These are phyloP conservation scores for Lactarius pseudohatsudake DNA, from an alignment of 768 basidiomycete species.

Conservation along the genomic window DNA sequence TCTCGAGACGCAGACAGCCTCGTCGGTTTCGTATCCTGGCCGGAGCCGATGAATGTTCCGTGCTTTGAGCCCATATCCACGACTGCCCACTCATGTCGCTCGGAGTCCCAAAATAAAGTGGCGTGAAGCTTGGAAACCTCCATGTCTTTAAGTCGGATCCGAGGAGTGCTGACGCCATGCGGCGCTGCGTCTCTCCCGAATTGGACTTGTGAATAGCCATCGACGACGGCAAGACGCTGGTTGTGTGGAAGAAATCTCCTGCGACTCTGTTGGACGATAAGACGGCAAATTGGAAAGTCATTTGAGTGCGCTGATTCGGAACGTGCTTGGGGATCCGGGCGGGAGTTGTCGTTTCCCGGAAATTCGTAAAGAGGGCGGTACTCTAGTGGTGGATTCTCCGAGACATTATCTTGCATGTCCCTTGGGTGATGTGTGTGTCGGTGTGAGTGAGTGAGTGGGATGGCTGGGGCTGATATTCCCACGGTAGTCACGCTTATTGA, in stretches of 20 bases:
- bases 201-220: constrained; percentile 63
- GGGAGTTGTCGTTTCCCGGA: constrained; percentile 43
- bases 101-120: constrained; percentile 67
- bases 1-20: constrained; percentile 58
- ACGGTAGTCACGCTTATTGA: constrained; percentile 10
- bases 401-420: constrained; percentile 30
- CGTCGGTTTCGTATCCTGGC: constrained; percentile 26
- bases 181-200: constrained; percentile 69
- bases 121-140: constrained; percentile 81
- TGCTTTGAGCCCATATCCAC: constrained; percentile 88
- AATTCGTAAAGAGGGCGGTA: constrained; percentile 63
- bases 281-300: constrained; percentile 37
- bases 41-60: constrained; percentile 61
- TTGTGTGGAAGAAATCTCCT: constrained; percentile 49
- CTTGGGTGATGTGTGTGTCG: constrained; percentile 18
- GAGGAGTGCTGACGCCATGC: constrained; percentile 51
- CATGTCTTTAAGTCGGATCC: constrained; percentile 80
- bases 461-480: constrained; percentile 13
- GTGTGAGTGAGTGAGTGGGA: background rate
- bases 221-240: constrained; percentile 58
- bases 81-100: constrained; percentile 60
- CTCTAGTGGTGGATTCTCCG: constrained; percentile 5
- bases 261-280: constrained; percentile 37
- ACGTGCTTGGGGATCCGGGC: constrained; percentile 7
- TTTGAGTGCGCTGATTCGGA: constrained; percentile 9